Conservation (phyloP, 768 basidiomycete species). For the Fistulinella prunicolor region DNA sequence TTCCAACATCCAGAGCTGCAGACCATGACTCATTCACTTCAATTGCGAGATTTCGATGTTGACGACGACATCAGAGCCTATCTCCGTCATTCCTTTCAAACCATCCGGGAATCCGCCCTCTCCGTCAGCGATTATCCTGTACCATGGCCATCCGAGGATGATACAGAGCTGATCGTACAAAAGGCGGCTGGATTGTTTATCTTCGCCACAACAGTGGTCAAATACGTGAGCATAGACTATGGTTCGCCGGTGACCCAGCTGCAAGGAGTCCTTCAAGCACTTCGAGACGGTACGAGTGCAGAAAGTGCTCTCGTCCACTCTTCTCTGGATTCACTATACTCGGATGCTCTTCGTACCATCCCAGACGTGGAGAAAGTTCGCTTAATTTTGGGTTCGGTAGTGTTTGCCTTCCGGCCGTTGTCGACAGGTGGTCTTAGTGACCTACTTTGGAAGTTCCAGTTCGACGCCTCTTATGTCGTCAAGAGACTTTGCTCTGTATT, state of each 20-base stretch:
- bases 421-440: slow-evolving; percentile 12
- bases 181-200: slow-evolving; percentile 28
- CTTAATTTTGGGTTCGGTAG: slow-evolving; percentile 11
- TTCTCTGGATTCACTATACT: slow-evolving; percentile 14
- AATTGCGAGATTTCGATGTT: slow-evolving; percentile 20
- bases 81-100: slow-evolving; percentile 20
- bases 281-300: slow-evolving; percentile 1
- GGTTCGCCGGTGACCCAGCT: slow-evolving; percentile 10
- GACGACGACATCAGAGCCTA: slow-evolving; percentile 25
- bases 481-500: slow-evolving; percentile 16
- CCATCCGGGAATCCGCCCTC: slow-evolving; percentile 3
- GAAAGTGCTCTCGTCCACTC: slow-evolving; percentile 11
- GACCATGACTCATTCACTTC: slow-evolving; percentile 4
- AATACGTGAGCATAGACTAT: slow-evolving; percentile 17
- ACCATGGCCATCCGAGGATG: slow-evolving; percentile 24
- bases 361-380: slow-evolving; percentile 11
- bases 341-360: slow-evolving; percentile 10
- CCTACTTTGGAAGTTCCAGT: slow-evolving; percentile 5
- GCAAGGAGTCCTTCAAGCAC: slow-evolving; percentile 8
- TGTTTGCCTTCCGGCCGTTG: slow-evolving; percentile 13
- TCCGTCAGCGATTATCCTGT: not conserved
- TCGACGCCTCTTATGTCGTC: slow-evolving; percentile 10
- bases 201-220: slow-evolving; percentile 28
- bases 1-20: slow-evolving; percentile 19
- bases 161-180: slow-evolving; percentile 17